phyloP scores from a whole-genome alignment of 2,329 filamentous ascomycete genomes.

The Ophiostoma himal-ulmi region DNA sequence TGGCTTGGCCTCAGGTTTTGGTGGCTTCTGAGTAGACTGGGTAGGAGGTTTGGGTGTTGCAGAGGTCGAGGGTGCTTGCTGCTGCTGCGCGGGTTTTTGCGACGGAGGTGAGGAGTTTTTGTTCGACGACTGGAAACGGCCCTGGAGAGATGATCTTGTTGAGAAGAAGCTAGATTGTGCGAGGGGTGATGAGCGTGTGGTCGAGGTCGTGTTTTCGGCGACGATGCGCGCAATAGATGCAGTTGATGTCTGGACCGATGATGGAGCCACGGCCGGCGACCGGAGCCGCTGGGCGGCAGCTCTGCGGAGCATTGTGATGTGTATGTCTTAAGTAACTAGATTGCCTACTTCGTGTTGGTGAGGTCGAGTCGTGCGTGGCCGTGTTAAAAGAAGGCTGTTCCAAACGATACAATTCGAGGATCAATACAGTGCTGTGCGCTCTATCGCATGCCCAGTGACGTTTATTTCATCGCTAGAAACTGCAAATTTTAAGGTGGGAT shows the following conservation, averaged over 20 bases:
- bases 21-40: constrained; percentile 13
- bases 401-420: neutral
- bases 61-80: constrained; percentile 4
- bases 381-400: neutral
- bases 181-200: neutral
- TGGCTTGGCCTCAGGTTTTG: constrained; percentile 25
- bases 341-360: neutral
- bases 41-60: neutral
- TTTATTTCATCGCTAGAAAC: neutral
- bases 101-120: neutral
- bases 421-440: neutral
- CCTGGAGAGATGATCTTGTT: constrained; percentile 14
- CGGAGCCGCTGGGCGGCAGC: constrained; percentile 23
- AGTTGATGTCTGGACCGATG: constrained; percentile 12
- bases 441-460: constrained; percentile 12
- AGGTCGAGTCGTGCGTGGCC: neutral
- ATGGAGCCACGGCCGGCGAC: constrained; percentile 19
- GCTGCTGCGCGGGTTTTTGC: constrained; percentile 10
- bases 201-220: neutral
- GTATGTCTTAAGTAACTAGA: neutral
- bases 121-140: constrained; percentile 15
- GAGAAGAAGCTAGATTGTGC: constrained; percentile 13
- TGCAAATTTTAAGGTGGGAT: constrained; percentile 18
- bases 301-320: constrained; percentile 23
- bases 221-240: neutral